Percentiles rank a stretch among this genome's conserved stretches.
Conservation (phyloP, 2,329 filamentous ascomycete genomes). For the Aureobasidium uvarum region DNA sequence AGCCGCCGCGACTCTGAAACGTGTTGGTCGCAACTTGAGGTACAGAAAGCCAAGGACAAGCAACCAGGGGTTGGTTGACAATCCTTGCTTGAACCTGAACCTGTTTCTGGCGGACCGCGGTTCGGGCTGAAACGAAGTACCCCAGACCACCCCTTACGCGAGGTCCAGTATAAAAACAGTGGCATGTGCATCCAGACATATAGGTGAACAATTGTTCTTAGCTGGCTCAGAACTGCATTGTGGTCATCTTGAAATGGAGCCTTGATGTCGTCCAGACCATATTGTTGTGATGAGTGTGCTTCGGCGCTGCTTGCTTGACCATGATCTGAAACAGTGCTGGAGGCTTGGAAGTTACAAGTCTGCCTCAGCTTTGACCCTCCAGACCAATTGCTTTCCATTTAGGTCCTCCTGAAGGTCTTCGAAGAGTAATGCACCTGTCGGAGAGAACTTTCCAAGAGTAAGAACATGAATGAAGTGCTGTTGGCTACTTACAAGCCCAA, state of each 20-base stretch:
- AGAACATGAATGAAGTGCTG: not conserved
- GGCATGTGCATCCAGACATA: not conserved
- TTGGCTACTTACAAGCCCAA: not conserved
- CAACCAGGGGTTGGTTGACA: not conserved
- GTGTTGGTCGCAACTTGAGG: constrained; percentile 2
- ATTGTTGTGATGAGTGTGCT: no score
- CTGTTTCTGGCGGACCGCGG: constrained; percentile 1
- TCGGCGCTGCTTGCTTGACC: not conserved
- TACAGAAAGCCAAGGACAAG: constrained; percentile 3
- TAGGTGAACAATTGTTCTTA: not conserved
- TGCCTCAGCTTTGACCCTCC: not conserved
- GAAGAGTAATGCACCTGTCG: not conserved
- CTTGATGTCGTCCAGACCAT: not conserved
- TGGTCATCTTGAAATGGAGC: not conserved
- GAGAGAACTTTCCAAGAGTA: not conserved
- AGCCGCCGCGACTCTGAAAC: constrained; percentile 20
- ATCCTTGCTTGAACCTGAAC: not conserved
- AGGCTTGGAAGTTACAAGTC: not conserved
- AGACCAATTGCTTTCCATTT: not conserved
- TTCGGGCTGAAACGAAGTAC: not conserved
- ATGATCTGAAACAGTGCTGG: constrained; percentile 1
- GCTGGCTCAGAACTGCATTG: not conserved
- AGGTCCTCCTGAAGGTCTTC: not conserved
- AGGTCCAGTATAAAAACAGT: not conserved
- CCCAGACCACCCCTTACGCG: not conserved